A percentile compares a stretch with the other conserved stretches of the same genome.
Conservation (phyloP, 352 stramenopile species). For the Phytophthora hybrid region DNA sequence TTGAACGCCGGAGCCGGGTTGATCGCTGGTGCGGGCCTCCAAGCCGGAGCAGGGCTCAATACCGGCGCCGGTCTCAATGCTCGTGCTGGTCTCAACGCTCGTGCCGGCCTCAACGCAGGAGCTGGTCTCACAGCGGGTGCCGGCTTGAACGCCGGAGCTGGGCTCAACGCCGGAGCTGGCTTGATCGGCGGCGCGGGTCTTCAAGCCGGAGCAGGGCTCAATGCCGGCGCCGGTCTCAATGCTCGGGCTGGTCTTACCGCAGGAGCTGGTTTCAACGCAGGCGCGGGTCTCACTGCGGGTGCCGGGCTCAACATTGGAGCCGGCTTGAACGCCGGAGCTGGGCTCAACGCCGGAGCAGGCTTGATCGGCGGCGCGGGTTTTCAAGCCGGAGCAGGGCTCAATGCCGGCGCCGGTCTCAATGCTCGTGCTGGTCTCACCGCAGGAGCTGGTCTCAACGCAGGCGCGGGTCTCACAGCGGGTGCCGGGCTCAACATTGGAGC, state of each 20-base stretch:
- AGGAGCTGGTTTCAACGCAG: not conserved
- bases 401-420: not conserved
- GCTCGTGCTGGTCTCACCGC: not conserved
- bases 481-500: too few relatives aligned
- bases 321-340: not conserved
- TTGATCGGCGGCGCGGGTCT: not conserved
- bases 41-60: not conserved
- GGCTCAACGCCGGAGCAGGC: not conserved
- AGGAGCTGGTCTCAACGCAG: not conserved
- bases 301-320: not conserved
- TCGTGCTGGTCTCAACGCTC: not conserved
- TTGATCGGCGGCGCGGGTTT: too few relatives aligned
- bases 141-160: not conserved
- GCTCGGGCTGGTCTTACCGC: not conserved
- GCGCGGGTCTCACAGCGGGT: not conserved
- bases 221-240: slow-evolving; percentile 5
- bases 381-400: not conserved
- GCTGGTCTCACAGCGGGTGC: slow-evolving; percentile 6
- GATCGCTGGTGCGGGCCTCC: not conserved
- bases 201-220: not conserved
- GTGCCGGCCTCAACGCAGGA: not conserved
- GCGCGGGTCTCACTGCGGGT: not conserved
- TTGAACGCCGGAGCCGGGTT: not conserved
- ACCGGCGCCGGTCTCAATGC: not conserved
- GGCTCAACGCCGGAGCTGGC: not conserved